A percentile compares a stretch with the other conserved stretches of the same genome.
Evolutionary conservation across 2,329 filamentous ascomycete species (phyloP).

Genomic region (Ceratocystis destructans): DNA sequence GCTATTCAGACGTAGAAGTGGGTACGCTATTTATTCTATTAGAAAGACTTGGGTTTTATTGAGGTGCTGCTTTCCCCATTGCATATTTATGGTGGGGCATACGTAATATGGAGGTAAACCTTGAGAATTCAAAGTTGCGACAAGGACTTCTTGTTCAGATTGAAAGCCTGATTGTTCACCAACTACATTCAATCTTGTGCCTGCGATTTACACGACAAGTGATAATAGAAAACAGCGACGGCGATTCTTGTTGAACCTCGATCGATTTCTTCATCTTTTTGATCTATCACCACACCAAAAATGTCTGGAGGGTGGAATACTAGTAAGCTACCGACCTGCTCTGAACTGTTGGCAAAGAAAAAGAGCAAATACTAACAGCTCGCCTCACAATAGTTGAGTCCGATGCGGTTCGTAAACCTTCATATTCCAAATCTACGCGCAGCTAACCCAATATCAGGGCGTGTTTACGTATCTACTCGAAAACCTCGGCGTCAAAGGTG

Average conservation of each 20-base stretch:
- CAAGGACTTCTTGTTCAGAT: neutral
- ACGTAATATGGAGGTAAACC: neutral
- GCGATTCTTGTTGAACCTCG: neutral
- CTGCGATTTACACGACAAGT: neutral
- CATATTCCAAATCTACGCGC: constrained; percentile 19
- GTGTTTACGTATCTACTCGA: constrained; percentile 97
- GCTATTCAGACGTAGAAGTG: too few relatives aligned
- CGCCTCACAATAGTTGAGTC: constrained; percentile 53
- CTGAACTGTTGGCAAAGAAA: neutral
- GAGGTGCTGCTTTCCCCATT: neutral
- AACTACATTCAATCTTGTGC: neutral
- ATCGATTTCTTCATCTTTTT: neutral
- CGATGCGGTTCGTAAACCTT: constrained; percentile 59
- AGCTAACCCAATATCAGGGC: constrained; percentile 38
- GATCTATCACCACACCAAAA: neutral
- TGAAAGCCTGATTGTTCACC: neutral
- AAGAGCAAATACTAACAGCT: constrained; percentile 4
- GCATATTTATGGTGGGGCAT: neutral
- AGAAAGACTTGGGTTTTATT: neutral
- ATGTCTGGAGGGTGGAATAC: constrained; percentile 74
- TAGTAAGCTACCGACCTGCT: constrained; percentile 35
- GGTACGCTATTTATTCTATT: neutral
- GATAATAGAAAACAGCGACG: neutral
- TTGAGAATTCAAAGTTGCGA: neutral
- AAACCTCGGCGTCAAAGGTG: constrained; percentile 73